Evolutionary conservation across 371 early-diverging fungal genomes (phyloP).

Genomic region (Saksenaea vasiformis): DNA sequence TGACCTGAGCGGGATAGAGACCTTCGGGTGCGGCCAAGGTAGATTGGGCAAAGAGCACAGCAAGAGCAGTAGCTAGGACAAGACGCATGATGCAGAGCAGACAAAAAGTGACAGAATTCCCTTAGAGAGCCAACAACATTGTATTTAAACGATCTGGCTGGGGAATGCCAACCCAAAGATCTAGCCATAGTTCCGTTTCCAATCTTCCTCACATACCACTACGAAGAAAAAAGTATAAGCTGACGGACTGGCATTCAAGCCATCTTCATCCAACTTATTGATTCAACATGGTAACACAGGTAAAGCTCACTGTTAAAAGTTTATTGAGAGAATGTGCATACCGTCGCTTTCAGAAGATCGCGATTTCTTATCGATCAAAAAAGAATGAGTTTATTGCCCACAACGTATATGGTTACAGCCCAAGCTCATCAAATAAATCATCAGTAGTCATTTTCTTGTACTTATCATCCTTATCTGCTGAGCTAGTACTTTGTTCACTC

Average conservation of each 20-base stretch:
- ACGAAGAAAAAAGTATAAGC: background rate
- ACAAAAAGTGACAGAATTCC: background rate
- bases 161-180: background rate
- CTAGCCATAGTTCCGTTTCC: conserved; percentile 2
- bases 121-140: background rate
- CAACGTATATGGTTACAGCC: conserved; percentile 2
- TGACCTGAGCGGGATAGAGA: background rate
- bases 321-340: background rate
- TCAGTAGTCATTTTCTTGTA: conserved; percentile 2
- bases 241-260: background rate
- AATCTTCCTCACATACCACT: conserved; percentile 3
- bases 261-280: background rate
- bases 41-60: background rate
- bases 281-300: background rate
- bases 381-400: background rate
- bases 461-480: no score
- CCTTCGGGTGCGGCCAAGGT: background rate
- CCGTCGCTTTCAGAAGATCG: background rate
- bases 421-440: conserved; percentile 14
- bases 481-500: no score
- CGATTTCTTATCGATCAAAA: background rate
- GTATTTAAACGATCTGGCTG: background rate
- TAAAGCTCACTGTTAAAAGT: background rate
- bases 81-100: background rate
- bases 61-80: background rate